phyloP scores from a whole-genome alignment of 2,329 filamentous ascomycete genomes.

The Cladosporium sp. region DNA sequence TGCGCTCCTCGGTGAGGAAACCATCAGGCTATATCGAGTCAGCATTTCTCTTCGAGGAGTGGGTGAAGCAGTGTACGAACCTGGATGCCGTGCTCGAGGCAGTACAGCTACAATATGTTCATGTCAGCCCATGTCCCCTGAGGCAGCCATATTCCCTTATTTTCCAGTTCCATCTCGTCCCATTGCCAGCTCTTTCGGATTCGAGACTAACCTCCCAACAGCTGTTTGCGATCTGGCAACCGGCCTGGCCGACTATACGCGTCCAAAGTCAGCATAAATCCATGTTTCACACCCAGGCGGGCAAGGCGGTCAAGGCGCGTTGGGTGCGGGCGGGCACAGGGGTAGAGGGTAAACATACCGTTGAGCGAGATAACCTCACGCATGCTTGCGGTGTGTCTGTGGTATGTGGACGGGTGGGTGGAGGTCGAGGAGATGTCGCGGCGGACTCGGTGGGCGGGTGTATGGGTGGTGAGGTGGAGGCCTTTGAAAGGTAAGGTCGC shows the following conservation, averaged over 20 bases:
- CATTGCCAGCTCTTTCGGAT: conserved; percentile 16
- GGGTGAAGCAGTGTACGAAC: conserved; percentile 51
- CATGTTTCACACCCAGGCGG: conserved; percentile 13
- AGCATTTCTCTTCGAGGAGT: conserved; percentile 13
- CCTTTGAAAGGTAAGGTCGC: conserved; percentile 11
- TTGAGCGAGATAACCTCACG: conserved; percentile 99
- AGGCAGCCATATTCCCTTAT: conserved; percentile 29
- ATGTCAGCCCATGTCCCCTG: conserved; percentile 28
- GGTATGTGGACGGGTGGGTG: conserved; percentile 13
- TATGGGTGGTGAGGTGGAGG: conserved; percentile 16
- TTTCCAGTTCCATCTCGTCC: conserved; percentile 6
- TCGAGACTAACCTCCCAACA: conserved; percentile 92
- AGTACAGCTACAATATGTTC: conserved; percentile 75
- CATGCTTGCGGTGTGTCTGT: conserved; percentile 59
- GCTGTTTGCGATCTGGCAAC: conserved; percentile 99
- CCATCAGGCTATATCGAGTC: conserved; percentile 76
- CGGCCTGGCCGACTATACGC: conserved; percentile 91
- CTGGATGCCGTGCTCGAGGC: conserved; percentile 99
- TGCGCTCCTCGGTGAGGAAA: conserved; percentile 97
- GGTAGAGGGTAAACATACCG: conserved; percentile 69
- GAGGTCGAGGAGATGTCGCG: conserved; percentile 15
- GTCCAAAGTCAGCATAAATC: conserved; percentile 48
- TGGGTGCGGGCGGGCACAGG: conserved; percentile 29
- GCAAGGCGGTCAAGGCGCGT: conserved; percentile 41
- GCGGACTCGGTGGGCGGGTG: conserved; percentile 16